Conservation (phyloP, 331 rosid species). For the Phaseolus coccineus region DNA sequence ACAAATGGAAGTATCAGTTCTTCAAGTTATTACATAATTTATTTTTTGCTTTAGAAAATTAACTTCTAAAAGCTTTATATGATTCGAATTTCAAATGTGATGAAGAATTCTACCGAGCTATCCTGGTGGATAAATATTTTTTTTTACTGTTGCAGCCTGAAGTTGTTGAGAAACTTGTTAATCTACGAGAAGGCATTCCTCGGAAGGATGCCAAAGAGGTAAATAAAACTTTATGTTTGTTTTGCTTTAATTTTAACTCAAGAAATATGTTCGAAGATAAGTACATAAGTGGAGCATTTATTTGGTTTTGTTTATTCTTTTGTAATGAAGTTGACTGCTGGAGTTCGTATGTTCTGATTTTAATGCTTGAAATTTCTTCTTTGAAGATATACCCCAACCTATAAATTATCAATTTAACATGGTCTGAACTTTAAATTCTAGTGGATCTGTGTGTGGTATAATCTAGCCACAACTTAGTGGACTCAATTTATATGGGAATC, state of each 20-base stretch:
- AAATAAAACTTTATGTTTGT: constrained; percentile 31
- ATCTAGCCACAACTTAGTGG: background rate
- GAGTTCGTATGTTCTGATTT: constrained; percentile 32
- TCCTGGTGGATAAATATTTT: constrained; percentile 28
- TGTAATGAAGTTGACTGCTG: constrained; percentile 14
- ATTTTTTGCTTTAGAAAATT: constrained; percentile 5
- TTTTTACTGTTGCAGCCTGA: constrained; percentile 68
- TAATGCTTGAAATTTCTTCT: background rate
- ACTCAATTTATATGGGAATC: background rate
- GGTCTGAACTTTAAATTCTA: background rate
- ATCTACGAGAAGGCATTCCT: constrained; percentile 96
- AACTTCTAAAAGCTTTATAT: constrained; percentile 1
- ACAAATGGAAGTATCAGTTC: constrained; percentile 17
- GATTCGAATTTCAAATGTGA: background rate
- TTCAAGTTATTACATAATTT: constrained; percentile 7
- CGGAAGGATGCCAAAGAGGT: constrained; percentile 98
- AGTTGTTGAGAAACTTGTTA: constrained; percentile 96
- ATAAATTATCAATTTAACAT: constrained; percentile 3
- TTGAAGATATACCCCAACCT: background rate
- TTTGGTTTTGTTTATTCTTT: constrained; percentile 14
- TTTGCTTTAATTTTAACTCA: constrained; percentile 27
- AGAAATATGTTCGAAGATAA: constrained; percentile 13
- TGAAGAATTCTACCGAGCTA: constrained; percentile 24
- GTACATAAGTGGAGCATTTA: constrained; percentile 32
- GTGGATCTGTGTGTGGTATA: background rate